Base-by-base conservation (phyloP, 805 yeast genomes). In the Candida odintsovae region DNA sequence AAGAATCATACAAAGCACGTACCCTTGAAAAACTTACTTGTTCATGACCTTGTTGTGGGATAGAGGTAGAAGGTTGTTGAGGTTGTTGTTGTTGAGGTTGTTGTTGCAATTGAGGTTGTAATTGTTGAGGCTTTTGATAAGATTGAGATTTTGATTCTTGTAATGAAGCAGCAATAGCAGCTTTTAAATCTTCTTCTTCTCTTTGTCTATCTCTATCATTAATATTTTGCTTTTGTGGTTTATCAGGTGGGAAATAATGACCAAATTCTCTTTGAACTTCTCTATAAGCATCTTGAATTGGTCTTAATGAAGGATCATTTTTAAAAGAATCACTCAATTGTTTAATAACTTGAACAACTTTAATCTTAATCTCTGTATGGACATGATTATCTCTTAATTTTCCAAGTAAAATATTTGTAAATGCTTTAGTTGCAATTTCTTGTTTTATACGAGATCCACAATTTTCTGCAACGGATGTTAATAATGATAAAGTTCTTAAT, bases 131-230 rank as follows among this genome's bases (percentile, higher is more conserved):
- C 38, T 50, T 38, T 12, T 29, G 31, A 18, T 33, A 31, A 4
- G 25, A 37, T 13, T 25, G 42, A 15, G 38, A 15, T 37, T 50
- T 47, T 4, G 62, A 38, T 52, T 57, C 54, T 51, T 47, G 64
- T 40, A 87, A 67, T 0, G 96, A 89, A 42, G 87, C 61, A 49
- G 81, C 85, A 50, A 90, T 71, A 0, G 86, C 96, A 51, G 82
- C 75, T 56, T 81, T 83, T 41, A 92, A 67, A 52, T 89, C 95
- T 43, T 82, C 86, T 41, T 94, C 96, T 53, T 92, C 97, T 21
- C 72, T 67, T 37, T 57, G 55, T 47, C 70, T 68, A 41, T 76
- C 82, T n/a, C 58, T 61, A 4, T 66, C 64, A 6, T 75, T 68
- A 54, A 77, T 64, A 41, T 71, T 67, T 35, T 70, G 69, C 56